phyloP scores from a whole-genome alignment of 352 stramenopile species.

The Phytophthora agathidicida region DNA sequence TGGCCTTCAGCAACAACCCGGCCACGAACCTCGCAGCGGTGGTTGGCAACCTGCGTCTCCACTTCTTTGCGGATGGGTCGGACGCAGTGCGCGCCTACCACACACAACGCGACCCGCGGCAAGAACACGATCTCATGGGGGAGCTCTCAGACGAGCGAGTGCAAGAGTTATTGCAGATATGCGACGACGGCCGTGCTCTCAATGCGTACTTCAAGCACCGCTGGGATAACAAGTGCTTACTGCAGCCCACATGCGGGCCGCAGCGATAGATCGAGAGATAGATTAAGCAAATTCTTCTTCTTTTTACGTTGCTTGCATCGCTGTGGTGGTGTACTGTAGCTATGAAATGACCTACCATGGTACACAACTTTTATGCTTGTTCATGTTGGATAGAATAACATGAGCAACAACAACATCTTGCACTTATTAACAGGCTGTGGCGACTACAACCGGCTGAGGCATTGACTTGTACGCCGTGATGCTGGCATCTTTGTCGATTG shows the following conservation, averaged over 20 bases:
- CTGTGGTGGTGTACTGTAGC: no score
- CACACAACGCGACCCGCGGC: slow-evolving; percentile 44
- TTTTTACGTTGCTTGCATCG: no score
- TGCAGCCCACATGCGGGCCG: slow-evolving; percentile 26
- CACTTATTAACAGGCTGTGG: no score
- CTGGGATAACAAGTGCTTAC: slow-evolving; percentile 51
- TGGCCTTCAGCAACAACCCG: slow-evolving; percentile 65
- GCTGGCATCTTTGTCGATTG: not conserved
- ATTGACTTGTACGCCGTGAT: slow-evolving; percentile 4
- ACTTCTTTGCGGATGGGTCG: slow-evolving; percentile 57
- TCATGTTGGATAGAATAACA: no score
- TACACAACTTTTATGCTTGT: no score
- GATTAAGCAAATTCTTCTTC: no score
- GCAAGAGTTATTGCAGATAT: slow-evolving; percentile 41
- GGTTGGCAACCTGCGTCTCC: slow-evolving; percentile 57
- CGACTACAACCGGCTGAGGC: not conserved
- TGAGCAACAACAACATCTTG: no score
- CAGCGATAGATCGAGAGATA: not conserved
- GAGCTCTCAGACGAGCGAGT: slow-evolving; percentile 32
- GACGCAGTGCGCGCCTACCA: slow-evolving; percentile 61
- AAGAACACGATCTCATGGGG: slow-evolving; percentile 54
- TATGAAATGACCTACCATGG: no score
- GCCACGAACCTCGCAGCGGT: slow-evolving; percentile 55
- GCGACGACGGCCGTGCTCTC: slow-evolving; percentile 44
- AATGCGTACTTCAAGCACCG: slow-evolving; percentile 60